Base-by-base conservation (phyloP, 805 yeast genomes). In the Yamadazyma scolyti region DNA sequence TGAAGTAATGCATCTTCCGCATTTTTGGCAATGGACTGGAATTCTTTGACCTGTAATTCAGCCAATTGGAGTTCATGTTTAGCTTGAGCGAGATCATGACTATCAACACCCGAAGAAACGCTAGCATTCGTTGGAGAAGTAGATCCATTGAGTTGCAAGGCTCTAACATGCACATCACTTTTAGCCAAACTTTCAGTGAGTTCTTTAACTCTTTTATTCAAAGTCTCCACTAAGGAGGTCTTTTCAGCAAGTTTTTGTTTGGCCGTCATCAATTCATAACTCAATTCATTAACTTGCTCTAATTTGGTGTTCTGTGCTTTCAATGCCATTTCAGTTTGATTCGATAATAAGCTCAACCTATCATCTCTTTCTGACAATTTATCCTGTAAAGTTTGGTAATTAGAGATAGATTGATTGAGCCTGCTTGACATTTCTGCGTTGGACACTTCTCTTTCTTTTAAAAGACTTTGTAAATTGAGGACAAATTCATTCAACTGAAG, bases 1-100 rank as follows among this genome's bases (percentile, higher is more conserved):
- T 68, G 63, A 22, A 60, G 55, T 22, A 85, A 61, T 4, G 88
- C 77, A 31, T 72, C 74, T 47, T 85, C 94, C 3, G 86, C 75
- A 9, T 82, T 75, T 30, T 58, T 56, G 0, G 88, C 78, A 23
- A 85, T 68, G n/a, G 61, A 62, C 34, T 78, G 74, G 49, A 79
- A 73, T 42, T 81, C 79, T n/a, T 66, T 66, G 7, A 74, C 68
- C 44, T 71, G 77, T n/a, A 71, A 61, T 41, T 73, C 73, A 1
- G 85, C 75, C 10, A 72, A 59, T 14, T 67, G 71, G 33, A 82
- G 65, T 33, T 80, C 85, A 26, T 34, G 37, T 23, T 27, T 34
- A 15, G 36, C 33, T 29, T 39, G 46, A 15, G 41, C 40, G 4
- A 41, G 16, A 13, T 37, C 43, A 16, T 33, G 28, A 9, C 17